Evolutionary conservation across 108 stramenopile genomes (phyloP).

Genomic region (Craspedostauros australis): DNA sequence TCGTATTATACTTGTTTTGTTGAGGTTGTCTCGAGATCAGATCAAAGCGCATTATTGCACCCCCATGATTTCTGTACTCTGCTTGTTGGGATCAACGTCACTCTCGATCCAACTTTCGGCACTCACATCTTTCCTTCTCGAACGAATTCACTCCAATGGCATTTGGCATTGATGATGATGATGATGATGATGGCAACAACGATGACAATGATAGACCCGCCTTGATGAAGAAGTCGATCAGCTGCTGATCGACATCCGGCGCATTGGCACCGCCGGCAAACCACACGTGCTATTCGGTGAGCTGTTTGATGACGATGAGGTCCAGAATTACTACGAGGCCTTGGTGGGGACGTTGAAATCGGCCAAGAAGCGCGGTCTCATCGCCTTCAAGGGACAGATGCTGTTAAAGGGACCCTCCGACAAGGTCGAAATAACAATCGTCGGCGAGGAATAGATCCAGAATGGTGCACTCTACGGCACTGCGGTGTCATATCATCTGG

Average conservation of each 20-base stretch:
- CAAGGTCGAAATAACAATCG: conserved; percentile 59
- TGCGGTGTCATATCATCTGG: too few relatives aligned
- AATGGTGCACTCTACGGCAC: too few relatives aligned
- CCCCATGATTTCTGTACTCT: too few relatives aligned
- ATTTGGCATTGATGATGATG: too few relatives aligned
- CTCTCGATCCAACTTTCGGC: too few relatives aligned
- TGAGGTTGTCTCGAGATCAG: too few relatives aligned
- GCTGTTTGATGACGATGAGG: conserved; percentile 78
- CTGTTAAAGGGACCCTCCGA: conserved; percentile 81
- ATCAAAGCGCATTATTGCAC: too few relatives aligned
- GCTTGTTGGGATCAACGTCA: too few relatives aligned
- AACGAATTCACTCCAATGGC: too few relatives aligned
- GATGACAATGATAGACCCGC: conserved; percentile 34
- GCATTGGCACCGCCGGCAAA: conserved; percentile 44
- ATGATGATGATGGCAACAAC: too few relatives aligned
- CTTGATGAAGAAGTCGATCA: conserved; percentile 53
- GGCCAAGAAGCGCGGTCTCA: conserved; percentile 75
- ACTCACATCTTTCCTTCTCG: too few relatives aligned
- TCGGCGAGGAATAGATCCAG: conserved; percentile 25
- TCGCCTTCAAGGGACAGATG: conserved; percentile 80
- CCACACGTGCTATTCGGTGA: conserved; percentile 61
- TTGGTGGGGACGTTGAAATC: conserved; percentile 81
- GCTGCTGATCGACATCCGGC: conserved; percentile 47
- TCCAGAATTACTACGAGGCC: conserved; percentile 78
- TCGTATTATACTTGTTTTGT: too few relatives aligned